Conservation (phyloP, 352 stramenopile species). For the Nothophytophthora sp. region DNA sequence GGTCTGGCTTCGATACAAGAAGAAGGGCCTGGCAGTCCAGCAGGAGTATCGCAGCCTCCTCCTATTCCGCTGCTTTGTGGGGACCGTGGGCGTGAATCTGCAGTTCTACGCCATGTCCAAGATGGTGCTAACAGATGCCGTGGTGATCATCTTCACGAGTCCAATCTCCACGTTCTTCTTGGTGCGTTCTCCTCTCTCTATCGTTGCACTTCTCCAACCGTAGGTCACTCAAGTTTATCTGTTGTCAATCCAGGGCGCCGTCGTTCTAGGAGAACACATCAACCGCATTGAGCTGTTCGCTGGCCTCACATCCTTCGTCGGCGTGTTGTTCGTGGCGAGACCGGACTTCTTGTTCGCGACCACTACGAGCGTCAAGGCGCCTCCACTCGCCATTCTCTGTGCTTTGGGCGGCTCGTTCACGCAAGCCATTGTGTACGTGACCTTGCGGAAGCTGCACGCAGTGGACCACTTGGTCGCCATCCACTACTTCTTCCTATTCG, state of each 20-base stretch:
- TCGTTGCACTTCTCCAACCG: too few relatives aligned
- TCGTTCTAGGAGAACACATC: conserved; percentile 33
- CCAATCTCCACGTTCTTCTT: conserved; percentile 52
- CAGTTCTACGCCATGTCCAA: conserved; percentile 48
- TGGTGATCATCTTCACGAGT: conserved; percentile 54
- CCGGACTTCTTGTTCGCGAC: conserved; percentile 34
- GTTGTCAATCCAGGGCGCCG: conserved; percentile 22
- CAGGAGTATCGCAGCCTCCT: conserved; percentile 21
- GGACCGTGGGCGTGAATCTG: conserved; percentile 34
- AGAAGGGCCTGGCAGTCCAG: conserved; percentile 25
- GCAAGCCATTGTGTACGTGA: conserved; percentile 32
- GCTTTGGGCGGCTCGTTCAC: conserved; percentile 16
- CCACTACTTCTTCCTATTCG: conserved; percentile 38
- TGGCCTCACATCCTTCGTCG: conserved; percentile 35
- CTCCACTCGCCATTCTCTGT: conserved; percentile 21
- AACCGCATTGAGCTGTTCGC: conserved; percentile 28
- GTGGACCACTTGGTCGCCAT: conserved; percentile 32
- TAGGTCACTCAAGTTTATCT: too few relatives aligned
- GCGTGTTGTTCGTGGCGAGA: conserved; percentile 40
- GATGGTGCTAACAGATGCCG: conserved; percentile 64
- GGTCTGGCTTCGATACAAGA: conserved; percentile 25
- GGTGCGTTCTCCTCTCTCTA: conserved; percentile 8
- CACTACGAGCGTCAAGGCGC: not conserved
- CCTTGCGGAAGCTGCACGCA: conserved; percentile 37
- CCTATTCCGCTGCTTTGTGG: conserved; percentile 36